Conservation (phyloP, 768 basidiomycete species). For the Russula emetica region DNA sequence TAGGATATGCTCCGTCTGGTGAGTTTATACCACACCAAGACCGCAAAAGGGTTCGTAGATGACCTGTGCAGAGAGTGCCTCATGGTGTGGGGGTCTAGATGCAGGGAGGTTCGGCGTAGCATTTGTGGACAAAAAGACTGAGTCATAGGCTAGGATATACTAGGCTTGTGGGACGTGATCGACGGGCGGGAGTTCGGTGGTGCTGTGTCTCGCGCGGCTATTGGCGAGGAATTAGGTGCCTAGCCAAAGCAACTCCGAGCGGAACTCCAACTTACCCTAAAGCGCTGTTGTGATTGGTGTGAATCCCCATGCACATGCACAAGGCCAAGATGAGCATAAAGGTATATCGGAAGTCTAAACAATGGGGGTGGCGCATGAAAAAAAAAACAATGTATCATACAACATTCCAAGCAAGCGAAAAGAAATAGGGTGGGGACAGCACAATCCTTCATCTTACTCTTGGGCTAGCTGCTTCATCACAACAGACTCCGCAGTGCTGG, state of each 20-base stretch:
- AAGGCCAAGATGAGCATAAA: background rate
- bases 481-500: conserved; percentile 7
- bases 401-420: background rate
- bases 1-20: background rate
- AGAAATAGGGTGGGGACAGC: background rate
- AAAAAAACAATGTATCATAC: background rate
- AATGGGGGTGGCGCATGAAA: background rate
- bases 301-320: background rate
- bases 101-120: background rate
- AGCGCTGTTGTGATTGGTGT: background rate
- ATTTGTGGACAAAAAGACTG: background rate
- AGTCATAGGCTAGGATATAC: background rate
- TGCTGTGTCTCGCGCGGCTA: background rate
- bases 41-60: background rate
- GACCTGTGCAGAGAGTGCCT: background rate
- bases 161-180: background rate
- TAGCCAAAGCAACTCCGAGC: background rate
- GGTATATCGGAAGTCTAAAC: conserved; percentile 6
- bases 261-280: background rate
- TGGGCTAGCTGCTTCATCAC: conserved; percentile 11
- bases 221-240: background rate
- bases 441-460: background rate
- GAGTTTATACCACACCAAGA: background rate
- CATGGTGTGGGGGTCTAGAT: background rate
- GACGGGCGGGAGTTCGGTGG: background rate